These are phyloP conservation scores for Globisporangium polare DNA, from an alignment of 352 stramenopile species.

Conservation along the genomic window DNA sequence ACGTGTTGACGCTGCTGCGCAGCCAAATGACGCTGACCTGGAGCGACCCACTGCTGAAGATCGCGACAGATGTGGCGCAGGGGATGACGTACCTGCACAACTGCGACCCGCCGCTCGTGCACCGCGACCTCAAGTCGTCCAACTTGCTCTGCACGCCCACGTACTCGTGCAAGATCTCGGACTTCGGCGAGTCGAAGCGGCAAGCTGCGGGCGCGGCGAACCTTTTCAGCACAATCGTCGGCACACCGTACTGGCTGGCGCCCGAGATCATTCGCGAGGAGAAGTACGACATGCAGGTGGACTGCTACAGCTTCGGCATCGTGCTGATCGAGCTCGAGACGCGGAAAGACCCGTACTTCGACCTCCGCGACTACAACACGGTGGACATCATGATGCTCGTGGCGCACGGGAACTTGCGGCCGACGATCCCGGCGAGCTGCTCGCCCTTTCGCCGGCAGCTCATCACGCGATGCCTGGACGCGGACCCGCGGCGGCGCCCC, in stretches of 20 bases:
- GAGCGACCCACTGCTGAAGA: slow-evolving; percentile 76
- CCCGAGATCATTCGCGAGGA: slow-evolving; percentile 83
- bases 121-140: slow-evolving; percentile 80
- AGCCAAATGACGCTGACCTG: slow-evolving; percentile 65
- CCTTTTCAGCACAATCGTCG: slow-evolving; percentile 72
- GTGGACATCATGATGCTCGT: slow-evolving; percentile 85
- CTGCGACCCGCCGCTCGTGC: slow-evolving; percentile 69
- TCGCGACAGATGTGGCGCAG: slow-evolving; percentile 78
- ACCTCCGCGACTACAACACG: slow-evolving; percentile 51
- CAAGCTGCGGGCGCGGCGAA: slow-evolving; percentile 29
- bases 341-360: slow-evolving; percentile 65
- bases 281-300: slow-evolving; percentile 75
- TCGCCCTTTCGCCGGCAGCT: slow-evolving; percentile 54
- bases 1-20: slow-evolving; percentile 58
- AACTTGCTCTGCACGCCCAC: slow-evolving; percentile 74
- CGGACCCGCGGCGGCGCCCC: slow-evolving; percentile 49
- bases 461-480: slow-evolving; percentile 61
- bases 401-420: slow-evolving; percentile 48
- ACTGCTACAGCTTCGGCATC: slow-evolving; percentile 88
- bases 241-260: slow-evolving; percentile 83
- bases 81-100: slow-evolving; percentile 81
- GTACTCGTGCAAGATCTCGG: slow-evolving; percentile 79
- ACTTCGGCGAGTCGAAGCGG: slow-evolving; percentile 77
- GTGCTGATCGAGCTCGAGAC: slow-evolving; percentile 84
- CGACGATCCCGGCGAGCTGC: slow-evolving; percentile 62